Evolutionary conservation across 2,329 filamentous ascomycete species (phyloP), one percentile per base, ranked within the genome.

Genomic region (Monilinia vaccinii-corymbosi): DNA sequence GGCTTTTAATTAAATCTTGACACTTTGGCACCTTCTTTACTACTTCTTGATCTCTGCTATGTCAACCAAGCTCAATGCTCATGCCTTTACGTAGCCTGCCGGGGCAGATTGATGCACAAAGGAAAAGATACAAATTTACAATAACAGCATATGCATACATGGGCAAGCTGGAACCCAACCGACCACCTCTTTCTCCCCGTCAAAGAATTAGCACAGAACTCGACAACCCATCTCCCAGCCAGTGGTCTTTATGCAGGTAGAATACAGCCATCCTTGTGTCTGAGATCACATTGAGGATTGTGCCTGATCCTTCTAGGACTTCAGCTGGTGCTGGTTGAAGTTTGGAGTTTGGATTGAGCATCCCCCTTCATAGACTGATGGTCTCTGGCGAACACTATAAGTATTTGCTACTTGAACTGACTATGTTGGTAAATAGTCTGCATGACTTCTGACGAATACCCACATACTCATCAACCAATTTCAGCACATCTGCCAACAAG

Each of bases 401-500:
- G 23, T 10, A 44, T 11, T 36, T 32, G 25, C 5, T 6, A 32
- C 13, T 23, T 32, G 14, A 3, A 23, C 16, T 44, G 16, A 21
- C 1, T 32, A 6, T 44, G 8, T 8, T 55, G 11, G 38, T 64
- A 59, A 59, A 61, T 61, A 59, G 38, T 50, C 51, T 60, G 18
- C 18, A 48, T 61, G 47, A 32, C 25, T 23, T 23, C 28, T n/a
- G 28, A 55, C 28, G 14, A 34, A 44, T 32, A 25, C 31, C 18
- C 11, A 53, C 13, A 21, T 11, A 32, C 23, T 46, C 25, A n/a
- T 69, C 61, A 70, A 21, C 69, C 66, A 21, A 66, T 66, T 56
- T 72, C 69, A 16, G 66, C 68, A 28, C 65, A 63, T 51, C 68
- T 63, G 32, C 64, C 66, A 16, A 68, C 60, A 18, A 67, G 44